Evolutionary conservation across 306 rosid genomes (phyloP).

Genomic region (Dryas octopetala): DNA sequence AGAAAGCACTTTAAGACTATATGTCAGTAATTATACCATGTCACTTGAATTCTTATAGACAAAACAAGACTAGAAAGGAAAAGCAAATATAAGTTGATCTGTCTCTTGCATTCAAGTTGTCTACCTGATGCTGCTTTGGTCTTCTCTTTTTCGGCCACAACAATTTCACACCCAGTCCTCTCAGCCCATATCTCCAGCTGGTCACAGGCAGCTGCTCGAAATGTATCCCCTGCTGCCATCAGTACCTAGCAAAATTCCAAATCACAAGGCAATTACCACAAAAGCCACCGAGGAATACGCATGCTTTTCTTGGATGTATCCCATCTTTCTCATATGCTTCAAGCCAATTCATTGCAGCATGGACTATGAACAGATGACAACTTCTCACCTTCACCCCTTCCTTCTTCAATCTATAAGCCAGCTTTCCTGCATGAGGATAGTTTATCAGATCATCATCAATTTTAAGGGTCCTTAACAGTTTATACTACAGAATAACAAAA

Average conservation of each 20-base stretch:
- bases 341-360: not conserved
- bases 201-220: constrained; percentile 98
- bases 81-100: constrained; percentile 15
- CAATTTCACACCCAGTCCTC: constrained; percentile 92
- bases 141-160: constrained; percentile 74
- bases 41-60: constrained; percentile 3
- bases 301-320: not conserved
- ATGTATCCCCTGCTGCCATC: constrained; percentile 99
- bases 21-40: constrained; percentile 35
- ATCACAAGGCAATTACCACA: constrained; percentile 3
- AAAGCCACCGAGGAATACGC: constrained; percentile 13
- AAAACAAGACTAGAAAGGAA: constrained; percentile 1
- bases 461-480: not conserved
- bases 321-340: not conserved
- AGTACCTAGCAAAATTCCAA: constrained; percentile 58
- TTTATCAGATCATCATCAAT: constrained; percentile 30
- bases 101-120: constrained; percentile 12
- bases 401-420: constrained; percentile 85
- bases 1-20: constrained; percentile 45
- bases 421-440: constrained; percentile 69
- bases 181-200: constrained; percentile 99
- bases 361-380: constrained; percentile 25
- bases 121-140: constrained; percentile 86
- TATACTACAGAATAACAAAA: not conserved
- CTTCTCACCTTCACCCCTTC: constrained; percentile 85